Conservation (phyloP, 2,329 filamentous ascomycete species). For the Thelonectria blattea region DNA sequence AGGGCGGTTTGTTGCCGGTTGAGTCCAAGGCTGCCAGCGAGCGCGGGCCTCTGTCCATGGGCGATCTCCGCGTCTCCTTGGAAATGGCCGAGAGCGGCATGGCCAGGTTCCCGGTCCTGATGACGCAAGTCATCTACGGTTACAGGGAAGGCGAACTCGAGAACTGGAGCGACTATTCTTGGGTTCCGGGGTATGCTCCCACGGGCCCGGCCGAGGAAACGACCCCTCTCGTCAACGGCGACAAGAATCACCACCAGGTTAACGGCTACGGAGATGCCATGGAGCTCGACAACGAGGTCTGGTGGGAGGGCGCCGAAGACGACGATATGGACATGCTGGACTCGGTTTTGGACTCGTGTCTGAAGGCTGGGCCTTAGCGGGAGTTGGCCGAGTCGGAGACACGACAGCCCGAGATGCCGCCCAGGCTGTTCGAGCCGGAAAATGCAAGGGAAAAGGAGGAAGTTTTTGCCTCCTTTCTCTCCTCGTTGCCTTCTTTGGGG, state of each 20-base stretch:
- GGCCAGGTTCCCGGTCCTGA: slow-evolving; percentile 77
- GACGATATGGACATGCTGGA: slow-evolving; percentile 61
- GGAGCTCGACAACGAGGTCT: slow-evolving; percentile 64
- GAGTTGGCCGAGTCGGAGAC: not conserved
- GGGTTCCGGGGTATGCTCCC: slow-evolving; percentile 49
- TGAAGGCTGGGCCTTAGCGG: slow-evolving; percentile 52
- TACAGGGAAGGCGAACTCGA: slow-evolving; percentile 81
- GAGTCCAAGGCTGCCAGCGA: slow-evolving; percentile 79
- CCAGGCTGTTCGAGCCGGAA: not conserved
- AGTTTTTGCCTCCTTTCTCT: no score
- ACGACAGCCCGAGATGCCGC: not conserved
- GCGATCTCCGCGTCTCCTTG: slow-evolving; percentile 78
- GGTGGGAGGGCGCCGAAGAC: slow-evolving; percentile 66
- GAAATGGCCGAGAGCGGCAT: slow-evolving; percentile 78
- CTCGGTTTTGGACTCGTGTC: slow-evolving; percentile 61
- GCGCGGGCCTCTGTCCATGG: slow-evolving; percentile 74
- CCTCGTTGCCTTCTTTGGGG: no score
- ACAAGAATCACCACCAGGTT: slow-evolving; percentile 45
- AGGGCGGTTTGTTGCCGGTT: slow-evolving; percentile 78
- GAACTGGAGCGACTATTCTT: slow-evolving; percentile 66
- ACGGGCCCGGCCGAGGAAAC: slow-evolving; percentile 36
- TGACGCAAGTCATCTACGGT: slow-evolving; percentile 70
- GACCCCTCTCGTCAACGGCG: slow-evolving; percentile 44
- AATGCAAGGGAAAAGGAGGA: not conserved
- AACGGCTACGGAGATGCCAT: slow-evolving; percentile 63